Conservation (phyloP, 2,329 filamentous ascomycete species). For the Dothideomycetes sp. region DNA sequence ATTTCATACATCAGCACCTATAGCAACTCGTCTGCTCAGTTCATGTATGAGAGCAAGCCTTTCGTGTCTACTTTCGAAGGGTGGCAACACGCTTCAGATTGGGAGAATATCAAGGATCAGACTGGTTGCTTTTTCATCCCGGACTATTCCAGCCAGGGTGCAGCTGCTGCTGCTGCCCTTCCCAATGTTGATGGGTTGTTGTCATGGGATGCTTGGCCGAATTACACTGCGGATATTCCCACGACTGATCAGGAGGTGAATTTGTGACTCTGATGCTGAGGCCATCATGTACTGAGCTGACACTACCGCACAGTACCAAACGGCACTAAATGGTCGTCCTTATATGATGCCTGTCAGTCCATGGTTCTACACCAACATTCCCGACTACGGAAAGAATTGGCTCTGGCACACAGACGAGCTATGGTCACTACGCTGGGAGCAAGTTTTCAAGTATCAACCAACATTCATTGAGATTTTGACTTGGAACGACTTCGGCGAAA, state of each 20-base stretch:
- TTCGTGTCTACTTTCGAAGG: slow-evolving; percentile 47
- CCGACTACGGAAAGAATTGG: slow-evolving; percentile 50
- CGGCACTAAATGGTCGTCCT: slow-evolving; percentile 27
- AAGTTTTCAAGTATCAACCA: slow-evolving; percentile 39
- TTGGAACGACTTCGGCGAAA: slow-evolving; percentile 52
- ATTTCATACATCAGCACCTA: slow-evolving; percentile 38
- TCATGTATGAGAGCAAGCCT: slow-evolving; percentile 37
- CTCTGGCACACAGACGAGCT: slow-evolving; percentile 50
- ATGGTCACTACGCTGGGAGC: slow-evolving; percentile 49
- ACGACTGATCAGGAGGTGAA: slow-evolving; percentile 13
- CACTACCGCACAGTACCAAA: slow-evolving; percentile 4
- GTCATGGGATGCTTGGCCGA: slow-evolving; percentile 41
- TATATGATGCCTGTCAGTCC: slow-evolving; percentile 40
- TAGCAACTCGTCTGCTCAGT: slow-evolving; percentile 32
- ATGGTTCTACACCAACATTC: slow-evolving; percentile 48
- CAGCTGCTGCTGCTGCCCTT: slow-evolving; percentile 7
- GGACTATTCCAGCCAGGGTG: slow-evolving; percentile 34
- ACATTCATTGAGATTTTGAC: slow-evolving; percentile 44
- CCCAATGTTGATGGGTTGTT: slow-evolving; percentile 34
- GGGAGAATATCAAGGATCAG: slow-evolving; percentile 30
- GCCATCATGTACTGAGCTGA: too few species aligned
- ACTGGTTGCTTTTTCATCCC: slow-evolving; percentile 35
- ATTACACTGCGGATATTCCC: slow-evolving; percentile 39
- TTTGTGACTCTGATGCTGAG: too few species aligned
- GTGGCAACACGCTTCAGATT: slow-evolving; percentile 28